Evolutionary conservation across 768 basidiomycete species (phyloP).

Genomic region (Hemileccinum rubropunctum): DNA sequence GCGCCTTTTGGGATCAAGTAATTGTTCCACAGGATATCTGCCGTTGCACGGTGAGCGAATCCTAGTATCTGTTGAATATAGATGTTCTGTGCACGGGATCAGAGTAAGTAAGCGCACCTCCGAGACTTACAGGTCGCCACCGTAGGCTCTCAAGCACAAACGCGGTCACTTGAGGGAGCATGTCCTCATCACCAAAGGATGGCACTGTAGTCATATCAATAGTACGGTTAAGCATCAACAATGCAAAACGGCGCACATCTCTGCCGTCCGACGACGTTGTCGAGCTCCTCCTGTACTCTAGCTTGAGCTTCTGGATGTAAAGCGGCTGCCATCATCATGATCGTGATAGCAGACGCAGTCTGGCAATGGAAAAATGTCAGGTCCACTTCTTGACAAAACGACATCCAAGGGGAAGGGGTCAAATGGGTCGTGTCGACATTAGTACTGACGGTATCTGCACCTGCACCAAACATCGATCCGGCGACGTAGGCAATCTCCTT

Average conservation of each 20-base stretch:
- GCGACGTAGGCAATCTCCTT: slow-evolving; percentile 39
- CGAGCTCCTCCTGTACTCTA: slow-evolving; percentile 52
- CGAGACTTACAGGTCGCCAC: slow-evolving; percentile 36
- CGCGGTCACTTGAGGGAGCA: slow-evolving; percentile 35
- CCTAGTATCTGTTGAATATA: slow-evolving; percentile 32
- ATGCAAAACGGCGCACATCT: slow-evolving; percentile 12
- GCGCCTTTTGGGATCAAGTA: slow-evolving; percentile 42
- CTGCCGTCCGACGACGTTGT: slow-evolving; percentile 44
- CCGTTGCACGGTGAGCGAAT: slow-evolving; percentile 59
- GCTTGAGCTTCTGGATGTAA: slow-evolving; percentile 48
- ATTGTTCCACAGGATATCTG: slow-evolving; percentile 43
- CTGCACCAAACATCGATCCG: slow-evolving; percentile 43
- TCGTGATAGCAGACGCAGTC: slow-evolving; percentile 47
- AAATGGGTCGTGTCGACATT: neutral
- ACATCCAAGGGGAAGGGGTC: neutral
- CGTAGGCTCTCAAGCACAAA: slow-evolving; percentile 36
- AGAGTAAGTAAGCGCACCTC: slow-evolving; percentile 16
- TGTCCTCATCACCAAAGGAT: slow-evolving; percentile 32
- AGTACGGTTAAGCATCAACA: neutral
- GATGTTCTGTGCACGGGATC: neutral
- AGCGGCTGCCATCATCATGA: slow-evolving; percentile 54
- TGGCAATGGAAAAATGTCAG: slow-evolving; percentile 3
- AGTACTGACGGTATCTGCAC: slow-evolving; percentile 40
- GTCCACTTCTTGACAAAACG: neutral
- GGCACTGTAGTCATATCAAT: slow-evolving; percentile 28